Conservation (phyloP, 2,329 filamentous ascomycete species). For the Cryphonectria parasitica region DNA sequence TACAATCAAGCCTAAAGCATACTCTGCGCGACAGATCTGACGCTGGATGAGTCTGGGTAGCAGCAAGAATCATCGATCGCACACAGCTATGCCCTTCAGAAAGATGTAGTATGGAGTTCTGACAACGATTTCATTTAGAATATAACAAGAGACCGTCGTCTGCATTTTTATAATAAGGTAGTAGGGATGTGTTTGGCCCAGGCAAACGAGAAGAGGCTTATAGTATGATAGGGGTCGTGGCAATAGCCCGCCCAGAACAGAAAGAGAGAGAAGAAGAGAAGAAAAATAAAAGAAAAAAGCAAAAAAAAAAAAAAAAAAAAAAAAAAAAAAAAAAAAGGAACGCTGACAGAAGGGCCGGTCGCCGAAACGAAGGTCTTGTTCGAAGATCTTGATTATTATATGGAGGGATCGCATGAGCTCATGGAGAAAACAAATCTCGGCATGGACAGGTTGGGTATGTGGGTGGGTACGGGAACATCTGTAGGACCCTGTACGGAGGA, state of each 20-base stretch:
- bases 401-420: slow-evolving; percentile 12
- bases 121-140: neutral
- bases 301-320: neutral
- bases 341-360: neutral
- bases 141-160: no score
- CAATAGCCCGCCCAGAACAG: neutral
- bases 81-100: no score
- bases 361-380: neutral
- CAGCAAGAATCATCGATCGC: no score
- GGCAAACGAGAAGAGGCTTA: neutral
- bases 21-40: neutral
- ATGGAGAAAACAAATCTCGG: slow-evolving; percentile 27
- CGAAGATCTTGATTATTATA: neutral
- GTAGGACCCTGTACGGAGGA: slow-evolving; percentile 1
- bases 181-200: neutral
- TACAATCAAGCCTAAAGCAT: neutral
- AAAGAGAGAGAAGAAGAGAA: neutral
- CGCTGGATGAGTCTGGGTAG: neutral
- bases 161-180: neutral
- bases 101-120: neutral
- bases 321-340: neutral
- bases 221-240: neutral
- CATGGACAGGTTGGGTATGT: slow-evolving; percentile 11
- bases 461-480: slow-evolving; percentile 26
- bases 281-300: no score